phyloP scores from a whole-genome alignment of 2,329 filamentous ascomycete species.

The Setomelanomma holmii region DNA sequence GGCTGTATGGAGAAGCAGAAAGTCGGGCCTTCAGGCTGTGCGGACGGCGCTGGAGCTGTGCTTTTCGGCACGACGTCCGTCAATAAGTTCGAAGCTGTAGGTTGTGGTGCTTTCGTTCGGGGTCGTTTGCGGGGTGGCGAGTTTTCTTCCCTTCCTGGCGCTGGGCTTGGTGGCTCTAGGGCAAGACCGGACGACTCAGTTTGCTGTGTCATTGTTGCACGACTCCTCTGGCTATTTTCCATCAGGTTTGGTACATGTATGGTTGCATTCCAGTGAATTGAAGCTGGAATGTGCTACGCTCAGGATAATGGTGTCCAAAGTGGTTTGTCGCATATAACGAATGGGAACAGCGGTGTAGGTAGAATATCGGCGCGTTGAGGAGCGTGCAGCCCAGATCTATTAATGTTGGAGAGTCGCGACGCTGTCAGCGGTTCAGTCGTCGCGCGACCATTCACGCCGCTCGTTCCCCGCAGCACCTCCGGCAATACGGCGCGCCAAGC shows the following conservation, averaged over 20 bases:
- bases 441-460: conserved; percentile 14
- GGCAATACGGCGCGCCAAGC: conserved; percentile 20
- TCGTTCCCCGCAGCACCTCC: conserved; percentile 19
- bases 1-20: conserved; percentile 40
- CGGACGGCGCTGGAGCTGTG: not conserved
- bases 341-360: not conserved
- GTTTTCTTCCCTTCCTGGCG: conserved; percentile 14
- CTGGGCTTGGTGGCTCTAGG: conserved; percentile 8
- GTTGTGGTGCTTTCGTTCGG: conserved; percentile 43
- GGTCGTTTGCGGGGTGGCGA: conserved; percentile 41
- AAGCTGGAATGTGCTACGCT: too few relatives aligned
- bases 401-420: not conserved
- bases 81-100: conserved; percentile 13
- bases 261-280: too few relatives aligned
- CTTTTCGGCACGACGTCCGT: not conserved
- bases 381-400: not conserved
- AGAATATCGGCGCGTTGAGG: conserved; percentile 1
- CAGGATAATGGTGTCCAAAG: too few relatives aligned
- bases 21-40: not conserved
- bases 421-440: not conserved
- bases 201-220: not conserved
- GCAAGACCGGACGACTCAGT: conserved; percentile 1
- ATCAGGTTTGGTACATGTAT: too few relatives aligned
- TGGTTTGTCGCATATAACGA: not conserved
- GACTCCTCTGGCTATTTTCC: not conserved